phyloP scores from a whole-genome alignment of 1,139 yeast species.

The Zhuliangozyma blackwelliae region DNA sequence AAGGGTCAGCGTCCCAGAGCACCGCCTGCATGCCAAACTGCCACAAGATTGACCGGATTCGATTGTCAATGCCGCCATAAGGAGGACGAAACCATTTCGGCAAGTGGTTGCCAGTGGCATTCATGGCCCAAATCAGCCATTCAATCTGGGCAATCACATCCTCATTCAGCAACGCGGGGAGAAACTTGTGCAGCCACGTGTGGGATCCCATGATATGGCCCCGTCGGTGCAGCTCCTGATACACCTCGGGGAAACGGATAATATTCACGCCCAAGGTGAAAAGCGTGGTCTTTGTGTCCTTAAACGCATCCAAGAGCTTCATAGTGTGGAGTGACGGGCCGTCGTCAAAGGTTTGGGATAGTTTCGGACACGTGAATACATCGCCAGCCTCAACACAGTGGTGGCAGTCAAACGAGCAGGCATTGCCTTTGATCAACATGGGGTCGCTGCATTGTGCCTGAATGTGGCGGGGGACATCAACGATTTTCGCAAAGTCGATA shows the following conservation, averaged over 20 bases:
- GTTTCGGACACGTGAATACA: constrained; percentile 62
- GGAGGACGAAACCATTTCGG: constrained; percentile 97
- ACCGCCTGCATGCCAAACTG: constrained; percentile 87
- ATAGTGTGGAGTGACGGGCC: constrained; percentile 81
- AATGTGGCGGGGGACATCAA: constrained; percentile 41
- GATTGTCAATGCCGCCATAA: constrained; percentile 86
- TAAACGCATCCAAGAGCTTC: constrained; percentile 48
- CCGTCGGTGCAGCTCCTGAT: constrained; percentile 45
- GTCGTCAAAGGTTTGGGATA: constrained; percentile 91
- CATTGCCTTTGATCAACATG: constrained; percentile 20
- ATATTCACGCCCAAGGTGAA: constrained; percentile 83
- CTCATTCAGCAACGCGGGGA: constrained; percentile 75
- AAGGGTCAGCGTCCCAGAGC: constrained; percentile 87
- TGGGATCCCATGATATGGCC: constrained; percentile 88
- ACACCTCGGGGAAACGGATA: constrained; percentile 70
- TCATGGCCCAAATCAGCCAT: constrained; percentile 98
- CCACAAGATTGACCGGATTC: constrained; percentile 73
- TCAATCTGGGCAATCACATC: constrained; percentile 82
- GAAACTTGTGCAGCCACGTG: constrained; percentile 87
- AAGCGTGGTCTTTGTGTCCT: constrained; percentile 54
- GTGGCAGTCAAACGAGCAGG: constrained; percentile 84
- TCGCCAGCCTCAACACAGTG: constrained; percentile 79
- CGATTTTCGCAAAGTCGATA: constrained; percentile 50
- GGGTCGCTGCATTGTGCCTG: constrained; percentile 56
- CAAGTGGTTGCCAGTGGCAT: constrained; percentile 84